These are phyloP conservation scores for Tetrapisispora nanseiensis DNA, from an alignment of 805 yeast species.

Conservation along the genomic window DNA sequence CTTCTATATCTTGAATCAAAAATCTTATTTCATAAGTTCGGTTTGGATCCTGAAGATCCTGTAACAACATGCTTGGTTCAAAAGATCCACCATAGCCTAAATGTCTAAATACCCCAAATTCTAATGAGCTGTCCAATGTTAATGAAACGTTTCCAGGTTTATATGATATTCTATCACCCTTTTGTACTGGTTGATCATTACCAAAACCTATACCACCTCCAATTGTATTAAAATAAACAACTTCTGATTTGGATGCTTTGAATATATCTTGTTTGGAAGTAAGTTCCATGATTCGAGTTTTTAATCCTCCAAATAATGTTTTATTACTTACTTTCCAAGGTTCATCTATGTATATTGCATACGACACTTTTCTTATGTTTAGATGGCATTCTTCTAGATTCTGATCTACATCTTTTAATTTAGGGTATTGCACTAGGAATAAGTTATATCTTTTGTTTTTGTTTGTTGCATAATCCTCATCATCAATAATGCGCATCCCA, in stretches of 20 bases:
- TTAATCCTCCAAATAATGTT: slow-evolving; percentile 56
- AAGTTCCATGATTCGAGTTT: slow-evolving; percentile 53
- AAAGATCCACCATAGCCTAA: slow-evolving; percentile 46
- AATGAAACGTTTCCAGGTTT: slow-evolving; percentile 71
- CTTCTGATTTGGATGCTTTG: slow-evolving; percentile 29
- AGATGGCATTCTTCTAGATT: slow-evolving; percentile 9
- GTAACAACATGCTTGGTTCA: slow-evolving; percentile 26
- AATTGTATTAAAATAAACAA: slow-evolving; percentile 55
- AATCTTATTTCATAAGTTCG: slow-evolving; percentile 56
- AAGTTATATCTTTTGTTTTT: slow-evolving; percentile 36
- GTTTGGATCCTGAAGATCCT: slow-evolving; percentile 14
- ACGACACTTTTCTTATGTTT: slow-evolving; percentile 36
- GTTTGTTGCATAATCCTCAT: slow-evolving; percentile 13
- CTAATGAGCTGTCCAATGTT: slow-evolving; percentile 67
- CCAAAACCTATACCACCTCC: slow-evolving; percentile 88
- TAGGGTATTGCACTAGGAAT: slow-evolving; percentile 43
- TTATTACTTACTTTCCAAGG: slow-evolving; percentile 78
- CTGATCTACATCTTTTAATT: slow-evolving; percentile 28
- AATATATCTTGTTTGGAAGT: slow-evolving; percentile 56
- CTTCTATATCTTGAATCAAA: slow-evolving; percentile 66
- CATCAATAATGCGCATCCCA: slow-evolving; percentile 43
- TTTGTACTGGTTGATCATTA: slow-evolving; percentile 49
- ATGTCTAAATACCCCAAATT: slow-evolving; percentile 72
- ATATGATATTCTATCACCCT: slow-evolving; percentile 36
- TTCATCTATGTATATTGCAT: slow-evolving; percentile 52